Percentiles rank a stretch among this genome's conserved stretches.
Conservation (phyloP, 2,329 filamentous ascomycete species). For the Pyricularia sp. region DNA sequence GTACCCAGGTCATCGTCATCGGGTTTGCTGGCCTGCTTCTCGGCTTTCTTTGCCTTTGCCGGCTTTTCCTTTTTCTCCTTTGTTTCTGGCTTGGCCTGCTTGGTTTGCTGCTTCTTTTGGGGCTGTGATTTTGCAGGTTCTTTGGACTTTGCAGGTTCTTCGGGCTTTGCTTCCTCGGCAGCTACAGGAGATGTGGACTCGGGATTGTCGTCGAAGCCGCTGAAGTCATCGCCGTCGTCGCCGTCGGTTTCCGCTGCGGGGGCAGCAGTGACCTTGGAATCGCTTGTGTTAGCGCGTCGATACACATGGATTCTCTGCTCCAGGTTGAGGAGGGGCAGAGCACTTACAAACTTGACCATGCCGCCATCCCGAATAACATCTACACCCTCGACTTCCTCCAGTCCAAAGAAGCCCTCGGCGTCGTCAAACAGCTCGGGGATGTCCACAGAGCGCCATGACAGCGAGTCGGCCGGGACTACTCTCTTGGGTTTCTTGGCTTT, state of each 20-base stretch:
- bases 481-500: conserved; percentile 25
- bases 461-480: conserved; percentile 33
- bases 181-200: conserved; percentile 9
- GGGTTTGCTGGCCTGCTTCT: conserved; percentile 10
- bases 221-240: conserved; percentile 20
- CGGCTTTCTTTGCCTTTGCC: conserved; percentile 16
- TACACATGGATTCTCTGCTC: not conserved
- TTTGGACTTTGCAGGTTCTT: conserved; percentile 9
- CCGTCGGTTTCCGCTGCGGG: conserved; percentile 11
- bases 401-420: conserved; percentile 84
- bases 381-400: conserved; percentile 88
- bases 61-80: conserved; percentile 17
- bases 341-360: conserved; percentile 45
- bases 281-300: not conserved
- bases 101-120: conserved; percentile 10
- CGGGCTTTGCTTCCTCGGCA: not conserved
- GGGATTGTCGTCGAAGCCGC: conserved; percentile 21
- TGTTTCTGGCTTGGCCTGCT: conserved; percentile 13
- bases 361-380: conserved; percentile 65
- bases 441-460: conserved; percentile 48
- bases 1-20: conserved; percentile 32
- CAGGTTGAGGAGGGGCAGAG: not conserved
- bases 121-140: conserved; percentile 7
- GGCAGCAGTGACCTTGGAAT: conserved; percentile 17
- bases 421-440: conserved; percentile 72